Conservation (phyloP, 805 yeast genomes). For the Torulaspora maleeae region DNA sequence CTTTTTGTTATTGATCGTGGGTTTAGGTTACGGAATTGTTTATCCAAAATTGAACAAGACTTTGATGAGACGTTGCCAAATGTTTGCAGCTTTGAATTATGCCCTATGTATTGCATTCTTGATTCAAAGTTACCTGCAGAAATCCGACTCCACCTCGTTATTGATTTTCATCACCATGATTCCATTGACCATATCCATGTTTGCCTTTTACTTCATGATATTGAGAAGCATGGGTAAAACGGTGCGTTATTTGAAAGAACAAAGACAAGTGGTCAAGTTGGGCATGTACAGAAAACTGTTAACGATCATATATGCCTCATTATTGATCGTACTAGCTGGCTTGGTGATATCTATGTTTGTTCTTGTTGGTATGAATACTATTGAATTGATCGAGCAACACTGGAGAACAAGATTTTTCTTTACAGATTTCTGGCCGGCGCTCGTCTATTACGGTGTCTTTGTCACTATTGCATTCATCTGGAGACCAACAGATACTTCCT, state of each 20-base stretch:
- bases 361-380: conserved; percentile 65
- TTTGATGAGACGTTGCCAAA: conserved; percentile 64
- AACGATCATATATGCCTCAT: conserved; percentile 66
- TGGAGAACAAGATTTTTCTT: conserved; percentile 91
- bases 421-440: conserved; percentile 91
- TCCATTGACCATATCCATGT: conserved; percentile 67
- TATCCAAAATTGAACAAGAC: conserved; percentile 74
- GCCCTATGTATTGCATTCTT: conserved; percentile 51
- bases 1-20: conserved; percentile 76
- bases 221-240: conserved; percentile 71
- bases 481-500: conserved; percentile 96
- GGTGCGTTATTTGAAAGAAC: conserved; percentile 65
- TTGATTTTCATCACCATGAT: conserved; percentile 56
- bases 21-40: conserved; percentile 93
- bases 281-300: conserved; percentile 78
- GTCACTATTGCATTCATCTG: conserved; percentile 82
- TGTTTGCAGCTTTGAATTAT: conserved; percentile 55
- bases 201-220: conserved; percentile 69
- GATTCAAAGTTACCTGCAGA: conserved; percentile 48
- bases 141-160: conserved; percentile 47
- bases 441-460: conserved; percentile 79
- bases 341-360: conserved; percentile 65
- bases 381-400: conserved; percentile 74
- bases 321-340: conserved; percentile 66
- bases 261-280: conserved; percentile 88